A percentile compares a stretch with the other conserved stretches of the same genome.
Conservation (phyloP, 192 early-diverging fungal species). For the Dissophora globulifera region DNA sequence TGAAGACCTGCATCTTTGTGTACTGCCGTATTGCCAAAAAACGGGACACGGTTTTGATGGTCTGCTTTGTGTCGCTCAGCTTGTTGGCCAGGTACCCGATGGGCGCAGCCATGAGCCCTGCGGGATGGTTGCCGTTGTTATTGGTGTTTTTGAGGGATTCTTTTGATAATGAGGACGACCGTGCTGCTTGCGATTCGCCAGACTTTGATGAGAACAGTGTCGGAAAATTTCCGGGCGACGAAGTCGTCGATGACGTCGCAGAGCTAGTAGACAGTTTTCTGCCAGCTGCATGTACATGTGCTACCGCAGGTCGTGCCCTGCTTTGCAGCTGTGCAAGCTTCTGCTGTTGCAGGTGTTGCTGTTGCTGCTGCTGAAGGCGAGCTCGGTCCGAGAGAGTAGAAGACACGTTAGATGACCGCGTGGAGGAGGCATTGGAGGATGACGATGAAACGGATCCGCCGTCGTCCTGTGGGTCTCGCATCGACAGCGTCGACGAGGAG, state of each 20-base stretch:
- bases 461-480: conserved; percentile 40
- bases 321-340: conserved; percentile 1
- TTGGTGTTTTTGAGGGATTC: background rate
- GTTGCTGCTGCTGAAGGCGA: conserved; percentile 3
- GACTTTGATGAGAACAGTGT: conserved; percentile 32
- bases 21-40: conserved; percentile 48
- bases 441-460: conserved; percentile 37
- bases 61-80: conserved; percentile 32
- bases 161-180: too few species aligned
- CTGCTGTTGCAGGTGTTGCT: conserved; percentile 3
- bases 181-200: conserved; percentile 1
- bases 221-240: conserved; percentile 43
- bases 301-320: background rate
- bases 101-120: background rate
- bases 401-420: conserved; percentile 12
- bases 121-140: conserved; percentile 1
- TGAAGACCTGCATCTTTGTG: conserved; percentile 57
- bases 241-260: conserved; percentile 9
- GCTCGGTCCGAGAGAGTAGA: conserved; percentile 9
- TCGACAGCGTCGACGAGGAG: conserved; percentile 24
- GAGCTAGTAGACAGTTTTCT: conserved; percentile 40
- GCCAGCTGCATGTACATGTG: conserved; percentile 24
- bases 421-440: conserved; percentile 31
- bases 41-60: conserved; percentile 22
- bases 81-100: conserved; percentile 20